Evolutionary conservation across 2,329 filamentous ascomycete genomes (phyloP).

Genomic region (Bipolaris zeicola): DNA sequence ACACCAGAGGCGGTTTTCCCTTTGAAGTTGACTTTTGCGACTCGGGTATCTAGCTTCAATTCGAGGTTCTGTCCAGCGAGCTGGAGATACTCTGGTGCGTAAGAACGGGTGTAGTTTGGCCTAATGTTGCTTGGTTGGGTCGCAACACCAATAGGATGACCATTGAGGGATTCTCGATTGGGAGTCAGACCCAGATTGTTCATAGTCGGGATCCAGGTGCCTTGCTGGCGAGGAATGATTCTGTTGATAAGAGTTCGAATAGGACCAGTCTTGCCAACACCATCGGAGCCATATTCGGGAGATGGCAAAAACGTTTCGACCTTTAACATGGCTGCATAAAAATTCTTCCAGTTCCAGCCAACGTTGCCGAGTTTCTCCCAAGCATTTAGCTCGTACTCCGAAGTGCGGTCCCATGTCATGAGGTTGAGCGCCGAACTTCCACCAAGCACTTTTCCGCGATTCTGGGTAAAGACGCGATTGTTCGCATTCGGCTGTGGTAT

Average conservation of each 20-base stretch:
- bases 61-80: conserved; percentile 52
- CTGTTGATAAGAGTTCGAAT: conserved; percentile 50
- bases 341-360: conserved; percentile 41
- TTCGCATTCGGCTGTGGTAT: conserved; percentile 50
- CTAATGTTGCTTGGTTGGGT: conserved; percentile 58
- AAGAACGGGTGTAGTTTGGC: conserved; percentile 57
- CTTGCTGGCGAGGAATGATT: conserved; percentile 52
- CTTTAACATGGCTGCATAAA: conserved; percentile 43
- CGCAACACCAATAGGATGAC: conserved; percentile 58
- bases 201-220: conserved; percentile 54
- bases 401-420: conserved; percentile 42
- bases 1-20: conserved; percentile 39
- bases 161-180: conserved; percentile 56
- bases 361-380: conserved; percentile 40
- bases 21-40: conserved; percentile 49
- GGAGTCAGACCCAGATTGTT: conserved; percentile 52
- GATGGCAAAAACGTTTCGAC: conserved; percentile 39
- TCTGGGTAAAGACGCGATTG: conserved; percentile 50
- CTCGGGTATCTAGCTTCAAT: conserved; percentile 46
- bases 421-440: conserved; percentile 56
- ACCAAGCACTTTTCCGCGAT: conserved; percentile 56
- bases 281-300: conserved; percentile 32
- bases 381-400: conserved; percentile 37
- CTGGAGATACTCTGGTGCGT: conserved; percentile 54
- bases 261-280: conserved; percentile 40